Evolutionary conservation across 1,284 basidiomycete genomes (phyloP), one percentile per base, ranked within the genome.

Genomic region (Wolfiporia cocos): DNA sequence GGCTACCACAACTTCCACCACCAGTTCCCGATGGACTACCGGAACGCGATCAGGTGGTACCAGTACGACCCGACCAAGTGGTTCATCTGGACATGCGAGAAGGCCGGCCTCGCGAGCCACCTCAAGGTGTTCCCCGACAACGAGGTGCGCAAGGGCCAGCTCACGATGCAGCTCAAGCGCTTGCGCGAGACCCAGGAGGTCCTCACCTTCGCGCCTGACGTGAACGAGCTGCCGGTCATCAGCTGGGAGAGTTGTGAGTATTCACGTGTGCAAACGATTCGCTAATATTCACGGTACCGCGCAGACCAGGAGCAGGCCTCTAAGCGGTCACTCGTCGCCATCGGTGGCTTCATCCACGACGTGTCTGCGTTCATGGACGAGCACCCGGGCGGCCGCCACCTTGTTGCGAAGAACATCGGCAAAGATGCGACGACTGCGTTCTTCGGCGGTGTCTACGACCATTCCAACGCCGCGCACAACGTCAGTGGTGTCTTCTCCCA

Each of bases 1-100:
- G 92, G 92, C 14, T 95, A 95, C 71, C 92, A 95, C 76, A 95
- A 96, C 68, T 96, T 96, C 78, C 91, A 93, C 68, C 91, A 90
- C 58, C 87, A 92, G 65, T 92, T 92, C 76, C 89, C 90, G 9
- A 90, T 89, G 86, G 93, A 96, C 66, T 95, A 90, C 71, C 78
- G 92, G 31, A 94, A 94, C 57, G 91, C 90, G 30, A 90, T 92
- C 73, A 88, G 74, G 65, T 93, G 88, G 89, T 92, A 88, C 61
- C 91, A 92, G 63, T 92, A 92, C 56, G 86, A 90, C 55, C 86
- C 84, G 5, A 88, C 85, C 15, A 93, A 96, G 66, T 93, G 91
- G 90, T 90, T 93, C 69, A 95, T 95, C 65, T 80, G 71, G 71
- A 66, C 68, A 18, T 73, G 72, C 63, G 66, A 74, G 46, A 55